Percentiles rank a stretch among this genome's conserved stretches.
Conservation (phyloP, 768 basidiomycete genomes). For the Amanita jacksonii region DNA sequence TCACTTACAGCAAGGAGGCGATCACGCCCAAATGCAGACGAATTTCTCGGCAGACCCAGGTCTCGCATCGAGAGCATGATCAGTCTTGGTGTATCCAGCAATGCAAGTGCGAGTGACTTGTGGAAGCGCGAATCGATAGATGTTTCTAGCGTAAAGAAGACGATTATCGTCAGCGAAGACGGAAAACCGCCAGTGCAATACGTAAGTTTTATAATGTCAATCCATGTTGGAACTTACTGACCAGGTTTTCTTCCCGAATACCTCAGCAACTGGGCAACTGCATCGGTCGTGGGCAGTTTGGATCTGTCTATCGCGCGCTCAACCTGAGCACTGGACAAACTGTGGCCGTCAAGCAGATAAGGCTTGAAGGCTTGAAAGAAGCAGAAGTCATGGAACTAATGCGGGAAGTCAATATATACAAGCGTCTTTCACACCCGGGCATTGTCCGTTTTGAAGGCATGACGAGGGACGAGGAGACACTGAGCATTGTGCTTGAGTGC, state of each 20-base stretch:
- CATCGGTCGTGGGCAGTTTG: constrained; percentile 95
- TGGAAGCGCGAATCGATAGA: constrained; percentile 53
- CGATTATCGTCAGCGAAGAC: constrained; percentile 70
- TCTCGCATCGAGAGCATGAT: constrained; percentile 70
- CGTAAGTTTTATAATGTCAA: constrained; percentile 38
- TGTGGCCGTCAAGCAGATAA: constrained; percentile 98
- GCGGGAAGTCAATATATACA: constrained; percentile 90
- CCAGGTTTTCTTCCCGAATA: background rate
- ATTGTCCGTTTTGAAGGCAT: constrained; percentile 98
- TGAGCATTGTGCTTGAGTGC: constrained; percentile 93
- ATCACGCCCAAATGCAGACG: constrained; percentile 61
- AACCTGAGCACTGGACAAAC: constrained; percentile 92
- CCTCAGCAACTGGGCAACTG: constrained; percentile 93
- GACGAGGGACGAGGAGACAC: constrained; percentile 77
- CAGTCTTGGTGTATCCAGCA: constrained; percentile 41
- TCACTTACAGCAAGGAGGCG: constrained; percentile 35
- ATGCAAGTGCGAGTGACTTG: constrained; percentile 59
- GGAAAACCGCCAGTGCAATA: constrained; percentile 74
- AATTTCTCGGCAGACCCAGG: constrained; percentile 43
- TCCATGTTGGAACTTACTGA: constrained; percentile 1
- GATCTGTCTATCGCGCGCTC: constrained; percentile 89
- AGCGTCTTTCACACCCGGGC: constrained; percentile 84
- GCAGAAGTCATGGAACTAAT: constrained; percentile 86
- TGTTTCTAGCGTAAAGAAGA: constrained; percentile 44
- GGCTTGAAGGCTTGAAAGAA: constrained; percentile 83